Conservation (phyloP, 805 yeast species). For the Spathaspora hagerdaliae region DNA sequence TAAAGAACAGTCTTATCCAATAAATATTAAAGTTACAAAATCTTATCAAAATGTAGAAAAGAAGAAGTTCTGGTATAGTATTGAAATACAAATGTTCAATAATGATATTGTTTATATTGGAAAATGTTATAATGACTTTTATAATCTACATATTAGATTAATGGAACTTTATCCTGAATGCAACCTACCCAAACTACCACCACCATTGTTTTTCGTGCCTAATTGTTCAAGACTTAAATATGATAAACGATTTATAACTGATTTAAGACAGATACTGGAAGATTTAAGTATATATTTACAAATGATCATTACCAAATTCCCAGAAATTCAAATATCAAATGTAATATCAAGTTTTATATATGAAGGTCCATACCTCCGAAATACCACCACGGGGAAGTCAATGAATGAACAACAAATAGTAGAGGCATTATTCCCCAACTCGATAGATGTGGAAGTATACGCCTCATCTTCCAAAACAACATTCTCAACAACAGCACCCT, state of each 20-base stretch:
- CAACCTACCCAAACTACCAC: constrained; percentile 26
- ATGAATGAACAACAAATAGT: constrained; percentile 7
- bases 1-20: constrained; percentile 4
- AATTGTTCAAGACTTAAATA: constrained; percentile 3
- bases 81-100: constrained; percentile 19
- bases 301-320: constrained; percentile 12
- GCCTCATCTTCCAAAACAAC: constrained; percentile 6
- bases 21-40: constrained; percentile 16
- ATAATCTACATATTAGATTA: constrained; percentile 24
- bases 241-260: constrained; percentile 11
- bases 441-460: constrained; percentile 12
- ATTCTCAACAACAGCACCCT: constrained; percentile 21
- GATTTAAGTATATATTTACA: constrained; percentile 24
- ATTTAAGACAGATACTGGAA: constrained; percentile 16
- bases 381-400: background rate
- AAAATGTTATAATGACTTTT: constrained; percentile 35
- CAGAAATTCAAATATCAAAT: constrained; percentile 8
- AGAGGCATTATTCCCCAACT: constrained; percentile 13
- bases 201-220: constrained; percentile 15
- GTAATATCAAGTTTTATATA: constrained; percentile 10
- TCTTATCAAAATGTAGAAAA: constrained; percentile 21
- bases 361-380: background rate
- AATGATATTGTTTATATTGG: constrained; percentile 19
- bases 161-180: constrained; percentile 3
- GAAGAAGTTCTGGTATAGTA: constrained; percentile 29